These are phyloP conservation scores for Aspergillus neotritici DNA, from an alignment of 2,329 filamentous ascomycete species.

Conservation along the genomic window DNA sequence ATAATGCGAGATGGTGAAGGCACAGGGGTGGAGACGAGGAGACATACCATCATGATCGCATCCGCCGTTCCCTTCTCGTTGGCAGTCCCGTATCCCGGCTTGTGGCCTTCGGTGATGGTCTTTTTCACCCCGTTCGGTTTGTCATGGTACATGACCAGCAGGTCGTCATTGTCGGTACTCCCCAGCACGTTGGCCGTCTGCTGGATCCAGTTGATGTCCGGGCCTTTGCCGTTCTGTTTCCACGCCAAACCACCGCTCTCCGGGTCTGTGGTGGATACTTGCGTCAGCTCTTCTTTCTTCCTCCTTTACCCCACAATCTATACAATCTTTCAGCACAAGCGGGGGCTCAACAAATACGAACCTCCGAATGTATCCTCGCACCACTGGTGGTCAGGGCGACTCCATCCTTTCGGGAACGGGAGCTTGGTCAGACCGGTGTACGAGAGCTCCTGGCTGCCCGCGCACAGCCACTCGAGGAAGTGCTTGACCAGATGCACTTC, in stretches of 20 bases:
- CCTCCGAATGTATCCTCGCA: constrained; percentile 1
- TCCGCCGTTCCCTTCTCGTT: constrained; percentile 2
- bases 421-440: constrained; percentile 3
- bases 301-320: too few species aligned
- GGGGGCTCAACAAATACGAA: background rate
- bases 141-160: constrained; percentile 4
- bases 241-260: too few species aligned
- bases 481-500: constrained; percentile 8
- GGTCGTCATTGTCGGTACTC: background rate
- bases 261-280: too few species aligned
- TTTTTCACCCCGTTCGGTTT: constrained; percentile 7
- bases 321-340: too few species aligned
- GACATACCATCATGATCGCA: constrained; percentile 7
- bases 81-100: background rate
- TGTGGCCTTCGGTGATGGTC: constrained; percentile 6
- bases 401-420: background rate
- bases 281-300: too few species aligned
- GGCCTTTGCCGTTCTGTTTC: too few species aligned
- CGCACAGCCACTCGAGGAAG: constrained; percentile 10
- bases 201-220: background rate
- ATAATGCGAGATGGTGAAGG: too few species aligned
- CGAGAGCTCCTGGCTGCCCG: constrained; percentile 3
- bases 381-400: background rate
- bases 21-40: too few species aligned
- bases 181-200: background rate